Conservation (phyloP, 73 alveolate genomes). For the Urostyla sp. region DNA sequence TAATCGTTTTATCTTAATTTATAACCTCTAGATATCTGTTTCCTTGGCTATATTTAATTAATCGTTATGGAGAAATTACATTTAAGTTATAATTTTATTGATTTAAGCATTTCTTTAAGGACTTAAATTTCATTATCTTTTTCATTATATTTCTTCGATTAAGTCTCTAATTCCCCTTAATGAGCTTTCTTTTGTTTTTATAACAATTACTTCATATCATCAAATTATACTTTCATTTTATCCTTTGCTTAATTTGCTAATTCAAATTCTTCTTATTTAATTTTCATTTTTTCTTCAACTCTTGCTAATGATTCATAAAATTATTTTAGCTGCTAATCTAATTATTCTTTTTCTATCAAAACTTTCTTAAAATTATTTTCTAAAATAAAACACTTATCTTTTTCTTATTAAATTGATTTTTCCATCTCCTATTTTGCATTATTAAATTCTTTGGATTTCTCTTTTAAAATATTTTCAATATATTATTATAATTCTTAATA, state of each 20-base stretch:
- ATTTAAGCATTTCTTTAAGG: constrained; percentile 48
- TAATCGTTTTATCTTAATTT: constrained; percentile 36
- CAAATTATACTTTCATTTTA: background rate
- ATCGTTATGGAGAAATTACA: background rate
- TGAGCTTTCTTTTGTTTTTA: background rate
- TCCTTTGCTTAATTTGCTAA: background rate
- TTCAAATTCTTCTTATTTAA: background rate
- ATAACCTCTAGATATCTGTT: constrained; percentile 30
- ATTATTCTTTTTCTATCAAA: constrained; percentile 1
- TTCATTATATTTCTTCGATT: background rate
- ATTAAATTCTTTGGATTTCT: background rate
- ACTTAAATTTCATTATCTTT: constrained; percentile 38
- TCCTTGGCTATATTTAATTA: constrained; percentile 27
- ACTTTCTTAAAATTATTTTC: constrained; percentile 24
- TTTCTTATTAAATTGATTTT: background rate
- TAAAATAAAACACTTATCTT: background rate
- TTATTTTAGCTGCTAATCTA: background rate
- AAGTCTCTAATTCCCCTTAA: background rate
- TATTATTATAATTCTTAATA: background rate
- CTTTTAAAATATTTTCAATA: background rate
- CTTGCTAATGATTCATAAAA: constrained; percentile 10
- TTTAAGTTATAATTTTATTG: constrained; percentile 17
- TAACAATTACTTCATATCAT: background rate
- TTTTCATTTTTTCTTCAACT: constrained; percentile 30
- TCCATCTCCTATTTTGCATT: constrained; percentile 2